Conservation (phyloP, 805 yeast genomes). For the Zygoascus tannicola region DNA sequence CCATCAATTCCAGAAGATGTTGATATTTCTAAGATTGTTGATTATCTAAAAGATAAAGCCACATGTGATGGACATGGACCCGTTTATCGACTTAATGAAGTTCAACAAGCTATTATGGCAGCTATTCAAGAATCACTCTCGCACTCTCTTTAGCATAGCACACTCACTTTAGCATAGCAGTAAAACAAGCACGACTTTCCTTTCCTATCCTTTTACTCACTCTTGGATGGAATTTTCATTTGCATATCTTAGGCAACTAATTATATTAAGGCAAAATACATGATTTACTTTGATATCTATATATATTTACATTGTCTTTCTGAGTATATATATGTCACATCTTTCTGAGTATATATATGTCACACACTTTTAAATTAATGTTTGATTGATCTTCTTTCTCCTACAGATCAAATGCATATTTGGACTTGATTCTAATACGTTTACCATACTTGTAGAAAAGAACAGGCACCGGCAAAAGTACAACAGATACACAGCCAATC, state of each 20-base stretch:
- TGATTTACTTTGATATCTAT: too few relatives aligned
- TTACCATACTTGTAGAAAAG: constrained; percentile 54
- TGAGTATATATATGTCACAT: not conserved
- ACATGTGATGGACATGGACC: constrained; percentile 69
- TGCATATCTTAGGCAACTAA: constrained; percentile 2
- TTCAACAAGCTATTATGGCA: constrained; percentile 16
- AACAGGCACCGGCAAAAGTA: constrained; percentile 60
- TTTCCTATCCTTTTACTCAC: too few relatives aligned
- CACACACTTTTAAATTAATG: not conserved
- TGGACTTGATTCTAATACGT: constrained; percentile 45
- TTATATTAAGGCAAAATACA: too few relatives aligned
- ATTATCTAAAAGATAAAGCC: constrained; percentile 53
- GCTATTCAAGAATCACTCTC: too few relatives aligned
- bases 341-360: not conserved
- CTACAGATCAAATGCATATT: constrained; percentile 62
- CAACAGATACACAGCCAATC: constrained; percentile 51
- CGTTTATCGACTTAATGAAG: constrained; percentile 18
- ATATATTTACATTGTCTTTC: too few relatives aligned
- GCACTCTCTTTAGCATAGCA: too few relatives aligned
- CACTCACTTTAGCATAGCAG: too few relatives aligned
- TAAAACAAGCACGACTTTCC: too few relatives aligned
- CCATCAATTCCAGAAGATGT: constrained; percentile 18
- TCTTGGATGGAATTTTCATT: too few relatives aligned
- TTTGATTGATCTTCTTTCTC: constrained; percentile 55
- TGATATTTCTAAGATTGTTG: constrained; percentile 55